Base-by-base conservation (phyloP, 2,329 filamentous ascomycete genomes). In the Trichophyton simii region DNA sequence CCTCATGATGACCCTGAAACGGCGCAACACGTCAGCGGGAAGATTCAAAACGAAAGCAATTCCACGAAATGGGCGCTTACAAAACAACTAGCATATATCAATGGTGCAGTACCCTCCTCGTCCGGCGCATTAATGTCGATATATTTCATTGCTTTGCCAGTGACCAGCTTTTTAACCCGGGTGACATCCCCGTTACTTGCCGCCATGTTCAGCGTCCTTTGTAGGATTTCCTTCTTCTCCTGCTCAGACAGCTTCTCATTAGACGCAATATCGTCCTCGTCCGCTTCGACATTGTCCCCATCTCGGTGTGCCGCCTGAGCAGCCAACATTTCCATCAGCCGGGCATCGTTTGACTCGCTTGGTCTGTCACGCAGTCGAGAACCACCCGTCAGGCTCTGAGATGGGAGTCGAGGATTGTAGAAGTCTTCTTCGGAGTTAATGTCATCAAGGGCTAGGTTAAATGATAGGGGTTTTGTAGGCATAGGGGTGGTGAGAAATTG, bases 11-110 rank as follows among this genome's bases (percentile, higher is more conserved):
- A 44, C 94, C 89, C 87, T 90, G 65, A 9, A 13, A 25, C 38
- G 9, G 36, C 25, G 25, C 50, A 63, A 57, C 2, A 1, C 63
- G 11, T 57, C 57, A 25, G 44, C 62, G 44, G 61, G 57, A 46
- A 7, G 42, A 22, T 50, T 11, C 13, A 54, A 6, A 61, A 3
- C 25, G 59, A 22, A 11, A 36, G 13, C 38, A 42, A 22, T 18
- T 20, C 18, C 42, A 8, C 18, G 25, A 3, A 46, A 25, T 63
- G 22, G 22, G 57, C 34, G 80, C 87, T 73, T 75, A 90, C 91
- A 79, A 99, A 99, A 72, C 94, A 99, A 78, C 91, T 96, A 11
- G 94, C 94, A 73, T 99, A 99, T 64, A 99, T 96, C 65, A 99
- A 77, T 1, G 94, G 90, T n/a, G 91, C 89, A 0, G 94, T 97